phyloP scores from a whole-genome alignment of 495 filamentous ascomycete species.

The Podospora sp. region DNA sequence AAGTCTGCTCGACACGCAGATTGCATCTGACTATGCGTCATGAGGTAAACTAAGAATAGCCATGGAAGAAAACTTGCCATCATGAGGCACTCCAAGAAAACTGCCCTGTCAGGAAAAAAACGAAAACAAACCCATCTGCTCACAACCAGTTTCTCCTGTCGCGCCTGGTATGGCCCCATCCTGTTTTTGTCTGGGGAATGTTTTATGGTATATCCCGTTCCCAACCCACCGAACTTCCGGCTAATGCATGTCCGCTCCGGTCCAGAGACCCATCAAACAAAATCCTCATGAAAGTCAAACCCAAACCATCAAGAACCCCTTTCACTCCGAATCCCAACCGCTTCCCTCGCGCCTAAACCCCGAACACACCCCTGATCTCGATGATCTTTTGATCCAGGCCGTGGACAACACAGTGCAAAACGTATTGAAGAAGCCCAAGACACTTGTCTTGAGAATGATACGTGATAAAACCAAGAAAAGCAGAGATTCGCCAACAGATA shows the following conservation, averaged over 20 bases:
- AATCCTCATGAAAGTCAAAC: background rate
- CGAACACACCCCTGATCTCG: background rate
- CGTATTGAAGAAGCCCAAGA: background rate
- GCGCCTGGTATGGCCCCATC: background rate
- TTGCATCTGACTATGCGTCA: background rate
- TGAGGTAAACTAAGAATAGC: background rate
- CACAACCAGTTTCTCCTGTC: background rate
- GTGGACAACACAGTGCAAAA: background rate
- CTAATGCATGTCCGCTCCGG: background rate
- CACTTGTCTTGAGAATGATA: background rate
- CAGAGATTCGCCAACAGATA: background rate
- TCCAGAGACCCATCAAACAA: background rate
- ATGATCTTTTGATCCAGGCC: background rate
- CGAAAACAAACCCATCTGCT: background rate
- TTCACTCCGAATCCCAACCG: background rate
- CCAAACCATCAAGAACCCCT: background rate
- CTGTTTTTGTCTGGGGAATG: background rate
- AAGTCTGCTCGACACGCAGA: background rate
- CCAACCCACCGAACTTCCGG: background rate
- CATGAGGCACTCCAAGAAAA: background rate
- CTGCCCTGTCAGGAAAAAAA: background rate
- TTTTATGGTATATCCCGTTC: background rate
- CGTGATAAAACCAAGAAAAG: background rate
- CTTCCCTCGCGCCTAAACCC: slow-evolving; percentile 4
- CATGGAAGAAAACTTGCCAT: background rate